These are phyloP conservation scores for Symbiodinium natans DNA, from an alignment of 73 alveolate species.

Conservation along the genomic window DNA sequence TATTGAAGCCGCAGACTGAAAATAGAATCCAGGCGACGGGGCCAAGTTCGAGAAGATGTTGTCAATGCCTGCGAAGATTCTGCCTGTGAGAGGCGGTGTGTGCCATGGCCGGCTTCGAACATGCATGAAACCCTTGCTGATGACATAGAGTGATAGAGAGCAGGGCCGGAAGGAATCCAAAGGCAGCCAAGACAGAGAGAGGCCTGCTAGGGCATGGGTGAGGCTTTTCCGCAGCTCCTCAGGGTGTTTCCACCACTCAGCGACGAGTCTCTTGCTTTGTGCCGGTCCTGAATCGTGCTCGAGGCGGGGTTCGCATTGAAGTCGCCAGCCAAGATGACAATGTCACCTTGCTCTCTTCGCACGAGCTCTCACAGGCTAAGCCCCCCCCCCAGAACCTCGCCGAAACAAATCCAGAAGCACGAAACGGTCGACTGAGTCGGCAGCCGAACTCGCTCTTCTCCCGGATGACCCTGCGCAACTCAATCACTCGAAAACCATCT, in stretches of 20 bases:
- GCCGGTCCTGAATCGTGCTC: constrained; percentile 29
- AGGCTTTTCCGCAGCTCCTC: constrained; percentile 72
- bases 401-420: neutral
- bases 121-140: neutral
- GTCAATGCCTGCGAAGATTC: constrained; percentile 55
- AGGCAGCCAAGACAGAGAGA: neutral
- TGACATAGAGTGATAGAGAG: neutral
- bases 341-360: neutral
- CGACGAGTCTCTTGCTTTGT: neutral
- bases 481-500: neutral
- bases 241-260: neutral
- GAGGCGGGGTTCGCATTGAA: constrained; percentile 66
- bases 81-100: neutral
- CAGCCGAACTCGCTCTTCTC: constrained; percentile 39
- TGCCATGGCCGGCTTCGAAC: neutral
- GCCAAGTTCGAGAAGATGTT: constrained; percentile 36
- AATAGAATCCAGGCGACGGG: neutral
- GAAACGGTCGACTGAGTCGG: neutral
- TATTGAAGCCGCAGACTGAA: too few relatives aligned
- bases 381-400: too few relatives aligned
- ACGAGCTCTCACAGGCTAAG: too few relatives aligned
- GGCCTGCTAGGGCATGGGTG: constrained; percentile 71
- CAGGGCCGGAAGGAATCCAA: neutral
- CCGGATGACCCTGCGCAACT: constrained; percentile 22
- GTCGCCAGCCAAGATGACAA: constrained; percentile 47